A percentile compares a stretch with the other conserved stretches of the same genome.
Conservation (phyloP, 208 protist species). For the Strigomonas culicis region DNA sequence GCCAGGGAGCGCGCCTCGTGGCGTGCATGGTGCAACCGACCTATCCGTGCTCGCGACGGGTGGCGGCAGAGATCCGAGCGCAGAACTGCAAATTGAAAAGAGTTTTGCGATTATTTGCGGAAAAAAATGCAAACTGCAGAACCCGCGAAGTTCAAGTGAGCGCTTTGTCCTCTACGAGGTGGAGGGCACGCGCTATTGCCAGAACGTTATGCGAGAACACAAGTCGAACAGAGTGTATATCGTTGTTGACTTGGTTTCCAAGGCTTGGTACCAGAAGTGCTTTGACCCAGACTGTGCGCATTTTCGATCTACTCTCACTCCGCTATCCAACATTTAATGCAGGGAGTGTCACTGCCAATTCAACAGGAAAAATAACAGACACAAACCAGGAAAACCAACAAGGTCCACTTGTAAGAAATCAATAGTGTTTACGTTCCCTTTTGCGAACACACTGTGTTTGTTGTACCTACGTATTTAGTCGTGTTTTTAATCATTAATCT, state of each 20-base stretch:
- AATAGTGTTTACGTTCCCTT: background rate
- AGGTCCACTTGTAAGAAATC: too few species aligned
- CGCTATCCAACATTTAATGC: too few species aligned
- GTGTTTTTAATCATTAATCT: background rate
- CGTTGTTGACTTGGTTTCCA: conserved; percentile 35
- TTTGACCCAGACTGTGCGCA: conserved; percentile 76
- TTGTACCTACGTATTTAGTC: background rate
- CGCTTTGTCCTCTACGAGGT: conserved; percentile 48
- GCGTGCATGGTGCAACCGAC: too few species aligned
- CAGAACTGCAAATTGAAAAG: background rate
- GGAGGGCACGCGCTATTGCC: conserved; percentile 64
- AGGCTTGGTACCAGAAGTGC: conserved; percentile 71
- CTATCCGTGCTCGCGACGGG: too few species aligned
- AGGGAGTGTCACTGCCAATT: too few species aligned
- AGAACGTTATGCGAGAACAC: conserved; percentile 65
- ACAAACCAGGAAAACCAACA: too few species aligned
- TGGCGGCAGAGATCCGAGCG: background rate
- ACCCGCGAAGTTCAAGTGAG: background rate
- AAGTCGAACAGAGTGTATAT: conserved; percentile 80
- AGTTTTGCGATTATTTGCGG: background rate
- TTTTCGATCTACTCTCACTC: conserved; percentile 19
- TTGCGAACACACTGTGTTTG: background rate
- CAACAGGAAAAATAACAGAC: too few species aligned
- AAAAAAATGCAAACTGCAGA: background rate
- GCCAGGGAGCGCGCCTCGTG: too few species aligned